Base-by-base conservation (phyloP, 371 early-diverging fungal genomes). In the Apophysomyces trapeziformis region DNA sequence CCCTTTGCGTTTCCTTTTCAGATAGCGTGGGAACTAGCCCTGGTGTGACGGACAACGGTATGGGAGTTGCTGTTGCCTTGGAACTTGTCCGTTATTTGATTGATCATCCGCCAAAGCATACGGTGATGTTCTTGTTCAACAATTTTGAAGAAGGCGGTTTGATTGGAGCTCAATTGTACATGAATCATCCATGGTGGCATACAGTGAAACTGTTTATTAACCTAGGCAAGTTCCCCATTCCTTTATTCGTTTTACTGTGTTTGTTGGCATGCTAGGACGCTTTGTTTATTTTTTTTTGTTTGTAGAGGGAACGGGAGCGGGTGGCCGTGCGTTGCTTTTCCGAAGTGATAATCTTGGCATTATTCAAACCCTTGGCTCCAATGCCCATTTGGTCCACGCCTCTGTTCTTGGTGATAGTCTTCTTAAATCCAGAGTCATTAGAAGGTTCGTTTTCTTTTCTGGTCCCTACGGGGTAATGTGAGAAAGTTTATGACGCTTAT, bases 31-130 rank as follows among this genome's bases (percentile, higher is more conserved):
- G 89, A 13, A 80, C 89, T 44, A 89, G 92, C 64, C 77, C 85
- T 65, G 96, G 96, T 46, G 92, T 89, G 13, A 90, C 90, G 13
- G 96, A 95, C 68, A 90, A 92, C 65, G 95, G 94, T 9, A 87
- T 95, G 44, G 86, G 87, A 12, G 87, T 92, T 2, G 87, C 79
- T 4, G 88, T 85, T 21, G 87, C 89, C 60, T 71, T 95, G 38
- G 94, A 93, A 75, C 73, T 85, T 58, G 67, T 89, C 41, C 86
- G 90, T 50, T 87, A 85, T 60, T 76, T 89, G 68, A 78, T 82
- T 39, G 66, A 68, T 39, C 80, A 84, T 45, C 88, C 84, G 47
- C 77, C 81, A 65, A 69, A 76, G 61, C 72, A 84, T 68, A 81
- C 82, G 7, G 82, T 93, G 47, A 80, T 96, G 26, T 86, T 96